Conservation (phyloP, 768 basidiomycete genomes). For the Tricholoma matsutake region DNA sequence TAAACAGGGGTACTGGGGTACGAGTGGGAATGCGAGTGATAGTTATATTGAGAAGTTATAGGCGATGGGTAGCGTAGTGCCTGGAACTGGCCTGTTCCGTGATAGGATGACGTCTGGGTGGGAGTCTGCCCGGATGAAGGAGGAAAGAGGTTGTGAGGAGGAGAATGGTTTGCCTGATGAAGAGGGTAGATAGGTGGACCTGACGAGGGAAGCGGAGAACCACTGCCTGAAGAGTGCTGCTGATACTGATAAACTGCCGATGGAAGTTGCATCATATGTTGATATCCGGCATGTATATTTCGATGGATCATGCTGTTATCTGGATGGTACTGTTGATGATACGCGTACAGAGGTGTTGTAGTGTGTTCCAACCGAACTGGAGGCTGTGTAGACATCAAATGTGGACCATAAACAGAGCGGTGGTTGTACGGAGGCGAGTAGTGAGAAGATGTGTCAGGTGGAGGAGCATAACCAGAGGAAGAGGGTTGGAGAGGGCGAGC, state of each 20-base stretch:
- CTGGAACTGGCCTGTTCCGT: constrained; percentile 26
- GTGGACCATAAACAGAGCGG: constrained; percentile 38
- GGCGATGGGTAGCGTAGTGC: constrained; percentile 34
- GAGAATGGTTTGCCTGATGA: constrained; percentile 21
- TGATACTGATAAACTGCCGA: constrained; percentile 39
- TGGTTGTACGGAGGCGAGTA: constrained; percentile 33
- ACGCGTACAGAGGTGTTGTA: constrained; percentile 31
- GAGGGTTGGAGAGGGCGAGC: constrained; percentile 17
- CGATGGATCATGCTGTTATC: constrained; percentile 39
- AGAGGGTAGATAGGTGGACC: constrained; percentile 23
- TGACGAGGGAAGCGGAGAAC: constrained; percentile 25
- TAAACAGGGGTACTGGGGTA: constrained; percentile 35
- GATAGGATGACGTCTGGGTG: constrained; percentile 22
- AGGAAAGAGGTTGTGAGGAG: constrained; percentile 20
- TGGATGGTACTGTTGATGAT: constrained; percentile 33
- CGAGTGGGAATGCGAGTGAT: constrained; percentile 32
- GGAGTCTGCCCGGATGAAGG: constrained; percentile 19
- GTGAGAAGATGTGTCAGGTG: constrained; percentile 19
- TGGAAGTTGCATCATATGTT: constrained; percentile 37
- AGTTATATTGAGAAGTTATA: constrained; percentile 32
- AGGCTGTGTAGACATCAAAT: constrained; percentile 44
- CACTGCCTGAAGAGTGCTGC: constrained; percentile 30
- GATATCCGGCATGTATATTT: constrained; percentile 40
- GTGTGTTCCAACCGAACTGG: constrained; percentile 34
- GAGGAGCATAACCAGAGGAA: constrained; percentile 10